A percentile compares a stretch with the other conserved stretches of the same genome.
Conservation (phyloP, 2,329 filamentous ascomycete genomes). For the Cytospora schulzeri region DNA sequence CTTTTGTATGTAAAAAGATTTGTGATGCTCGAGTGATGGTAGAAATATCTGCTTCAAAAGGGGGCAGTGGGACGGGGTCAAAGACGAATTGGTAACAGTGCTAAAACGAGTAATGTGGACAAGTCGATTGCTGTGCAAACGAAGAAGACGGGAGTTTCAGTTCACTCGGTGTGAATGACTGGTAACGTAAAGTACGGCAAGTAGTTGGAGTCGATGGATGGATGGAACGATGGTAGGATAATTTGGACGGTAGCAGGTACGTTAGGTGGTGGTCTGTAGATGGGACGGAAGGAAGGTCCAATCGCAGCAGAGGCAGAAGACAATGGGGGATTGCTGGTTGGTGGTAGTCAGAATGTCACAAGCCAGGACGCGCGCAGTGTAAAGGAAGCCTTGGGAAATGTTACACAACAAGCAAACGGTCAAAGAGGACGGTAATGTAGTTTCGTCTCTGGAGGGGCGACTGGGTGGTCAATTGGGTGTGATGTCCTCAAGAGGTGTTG, state of each 20-base stretch:
- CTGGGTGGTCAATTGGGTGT: constrained; percentile 10
- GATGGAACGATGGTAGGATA: not conserved
- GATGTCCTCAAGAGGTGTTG: not conserved
- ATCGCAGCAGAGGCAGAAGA: constrained; percentile 26
- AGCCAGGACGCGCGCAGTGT: constrained; percentile 19
- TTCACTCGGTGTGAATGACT: not conserved
- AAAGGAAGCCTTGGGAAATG: not conserved
- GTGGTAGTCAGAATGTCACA: constrained; percentile 23
- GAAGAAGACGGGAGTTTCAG: not conserved
- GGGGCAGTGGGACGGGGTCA: not conserved
- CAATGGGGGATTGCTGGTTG: constrained; percentile 22
- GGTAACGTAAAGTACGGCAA: not conserved
- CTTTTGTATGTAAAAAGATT: not conserved
- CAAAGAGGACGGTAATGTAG: not conserved
- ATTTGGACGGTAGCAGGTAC: not conserved
- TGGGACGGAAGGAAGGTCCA: constrained; percentile 17
- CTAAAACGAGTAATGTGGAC: constrained; percentile 22
- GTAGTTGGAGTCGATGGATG: not conserved
- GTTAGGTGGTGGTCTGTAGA: not conserved
- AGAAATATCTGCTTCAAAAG: constrained; percentile 14
- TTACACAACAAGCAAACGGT: not conserved
- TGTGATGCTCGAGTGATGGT: not conserved
- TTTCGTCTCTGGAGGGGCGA: not conserved
- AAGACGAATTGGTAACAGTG: constrained; percentile 9
- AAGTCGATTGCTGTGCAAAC: constrained; percentile 1